Evolutionary conservation across 2,329 filamentous ascomycete genomes (phyloP), one percentile per base, ranked within the genome.

Genomic region (Aspergillus versicolor): DNA sequence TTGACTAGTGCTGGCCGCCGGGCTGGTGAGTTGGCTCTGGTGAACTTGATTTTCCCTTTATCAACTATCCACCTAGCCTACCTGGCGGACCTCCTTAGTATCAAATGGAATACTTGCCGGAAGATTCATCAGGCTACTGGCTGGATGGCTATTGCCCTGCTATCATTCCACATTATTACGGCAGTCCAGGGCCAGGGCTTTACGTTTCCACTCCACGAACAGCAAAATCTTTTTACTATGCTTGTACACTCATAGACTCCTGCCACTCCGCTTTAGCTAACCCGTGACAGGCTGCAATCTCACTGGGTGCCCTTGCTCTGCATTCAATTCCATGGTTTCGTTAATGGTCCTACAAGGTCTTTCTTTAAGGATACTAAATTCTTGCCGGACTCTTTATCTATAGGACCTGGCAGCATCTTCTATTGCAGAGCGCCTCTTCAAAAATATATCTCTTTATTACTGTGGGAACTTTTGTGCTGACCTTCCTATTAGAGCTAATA

Each of bases 21-120:
- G 44, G 60, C 63, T 21, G 61, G 59, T 53, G 57, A 58, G 40
- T 49, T 67, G 21, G 60, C 61, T 22, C 54, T 67, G n/a, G 37
- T 68, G n/a, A 66, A 67, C 44, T 38, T 27, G 7, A 8, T 27
- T 2, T 27, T 27, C 6, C 24, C 24, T 27, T 7, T 27, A 7
- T 27, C 24, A 8, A 27, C 24, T 2, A 27, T 27, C 5, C 24
- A 27, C 7, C 7, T 27, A 8, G 7, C 5, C 24, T 27, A 5
- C 2, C 7, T 27, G 24, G 24, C 24, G 6, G 24, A 27, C 24
- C 7, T 27, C 24, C 24, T 27, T 8, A 6, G 7, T 7, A 27
- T 27, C 7, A 7, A 27, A 2, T 27, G 6, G 7, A 5, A 27
- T 1, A 8, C 24, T 7, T 27, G 24, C 24, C 24, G 7, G 5